phyloP scores from a whole-genome alignment of 768 basidiomycete species.

The Boletus sp. region DNA sequence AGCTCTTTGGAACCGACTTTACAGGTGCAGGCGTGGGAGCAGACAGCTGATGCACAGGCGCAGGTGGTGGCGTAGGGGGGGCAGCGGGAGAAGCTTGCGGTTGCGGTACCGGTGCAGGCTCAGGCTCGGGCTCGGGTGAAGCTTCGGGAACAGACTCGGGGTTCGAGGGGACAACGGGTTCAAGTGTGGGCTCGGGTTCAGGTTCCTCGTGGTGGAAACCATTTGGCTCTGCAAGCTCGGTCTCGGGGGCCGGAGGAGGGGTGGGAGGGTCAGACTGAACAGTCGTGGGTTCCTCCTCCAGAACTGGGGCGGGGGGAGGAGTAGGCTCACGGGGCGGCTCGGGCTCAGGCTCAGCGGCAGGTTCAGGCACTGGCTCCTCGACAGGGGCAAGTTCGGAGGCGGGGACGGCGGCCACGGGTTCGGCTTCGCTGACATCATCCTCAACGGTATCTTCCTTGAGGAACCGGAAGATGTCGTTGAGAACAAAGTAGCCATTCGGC shows the following conservation, averaged over 20 bases:
- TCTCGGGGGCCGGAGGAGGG: constrained; percentile 38
- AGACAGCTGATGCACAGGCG: constrained; percentile 30
- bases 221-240: constrained; percentile 40
- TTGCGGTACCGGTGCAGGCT: constrained; percentile 22
- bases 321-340: constrained; percentile 31
- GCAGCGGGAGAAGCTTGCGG: constrained; percentile 9
- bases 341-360: constrained; percentile 26
- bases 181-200: constrained; percentile 29
- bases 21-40: constrained; percentile 31
- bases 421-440: constrained; percentile 59
- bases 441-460: constrained; percentile 93
- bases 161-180: constrained; percentile 23
- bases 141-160: constrained; percentile 26
- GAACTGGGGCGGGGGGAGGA: constrained; percentile 27
- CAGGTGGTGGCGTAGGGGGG: constrained; percentile 30
- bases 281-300: constrained; percentile 40
- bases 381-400: constrained; percentile 36
- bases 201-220: constrained; percentile 37
- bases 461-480: constrained; percentile 99
- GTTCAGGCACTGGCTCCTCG: constrained; percentile 32
- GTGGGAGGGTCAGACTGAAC: constrained; percentile 31
- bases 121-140: constrained; percentile 28
- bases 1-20: constrained; percentile 66
- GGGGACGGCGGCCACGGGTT: constrained; percentile 33
- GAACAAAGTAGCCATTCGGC: constrained; percentile 97